These are phyloP conservation scores for Gastrolobium bilobum DNA, from an alignment of 306 rosid genomes.

Conservation along the genomic window DNA sequence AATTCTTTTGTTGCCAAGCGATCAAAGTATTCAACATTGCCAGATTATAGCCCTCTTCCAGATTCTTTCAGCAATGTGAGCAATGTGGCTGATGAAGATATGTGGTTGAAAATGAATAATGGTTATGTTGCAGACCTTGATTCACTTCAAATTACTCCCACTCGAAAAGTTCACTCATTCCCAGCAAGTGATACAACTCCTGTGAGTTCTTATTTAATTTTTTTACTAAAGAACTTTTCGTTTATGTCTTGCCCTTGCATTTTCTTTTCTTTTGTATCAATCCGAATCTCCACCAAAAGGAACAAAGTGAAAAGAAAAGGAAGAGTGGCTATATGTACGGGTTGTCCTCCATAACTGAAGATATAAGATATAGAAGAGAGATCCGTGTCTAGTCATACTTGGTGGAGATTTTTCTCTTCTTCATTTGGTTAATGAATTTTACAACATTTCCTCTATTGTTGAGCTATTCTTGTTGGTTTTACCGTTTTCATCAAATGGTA, in stretches of 20 bases:
- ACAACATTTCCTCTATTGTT: conserved; percentile 27
- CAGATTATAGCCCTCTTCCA: conserved; percentile 82
- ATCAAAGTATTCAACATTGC: conserved; percentile 64
- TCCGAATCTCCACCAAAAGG: conserved; percentile 1
- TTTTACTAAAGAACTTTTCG: conserved; percentile 33
- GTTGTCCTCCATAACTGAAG: conserved; percentile 21
- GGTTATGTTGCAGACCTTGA: conserved; percentile 89
- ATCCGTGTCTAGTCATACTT: not conserved
- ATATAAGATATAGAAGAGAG: conserved; percentile 15
- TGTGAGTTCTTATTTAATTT: conserved; percentile 60
- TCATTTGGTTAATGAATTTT: conserved; percentile 25
- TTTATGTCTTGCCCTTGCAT: conserved; percentile 34
- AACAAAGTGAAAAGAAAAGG: conserved; percentile 22
- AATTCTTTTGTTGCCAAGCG: conserved; percentile 82
- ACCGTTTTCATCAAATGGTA: not conserved
- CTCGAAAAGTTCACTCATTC: conserved; percentile 77
- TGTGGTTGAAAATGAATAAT: conserved; percentile 93
- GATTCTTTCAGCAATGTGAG: conserved; percentile 79
- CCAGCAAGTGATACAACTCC: conserved; percentile 66
- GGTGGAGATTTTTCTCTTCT: conserved; percentile 5
- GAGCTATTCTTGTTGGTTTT: conserved; percentile 31
- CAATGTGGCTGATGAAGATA: conserved; percentile 89
- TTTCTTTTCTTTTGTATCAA: conserved; percentile 36
- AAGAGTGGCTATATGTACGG: not conserved
- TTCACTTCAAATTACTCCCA: conserved; percentile 81